phyloP scores from a whole-genome alignment of 352 stramenopile genomes.

The Paralagenidium karlingii region DNA sequence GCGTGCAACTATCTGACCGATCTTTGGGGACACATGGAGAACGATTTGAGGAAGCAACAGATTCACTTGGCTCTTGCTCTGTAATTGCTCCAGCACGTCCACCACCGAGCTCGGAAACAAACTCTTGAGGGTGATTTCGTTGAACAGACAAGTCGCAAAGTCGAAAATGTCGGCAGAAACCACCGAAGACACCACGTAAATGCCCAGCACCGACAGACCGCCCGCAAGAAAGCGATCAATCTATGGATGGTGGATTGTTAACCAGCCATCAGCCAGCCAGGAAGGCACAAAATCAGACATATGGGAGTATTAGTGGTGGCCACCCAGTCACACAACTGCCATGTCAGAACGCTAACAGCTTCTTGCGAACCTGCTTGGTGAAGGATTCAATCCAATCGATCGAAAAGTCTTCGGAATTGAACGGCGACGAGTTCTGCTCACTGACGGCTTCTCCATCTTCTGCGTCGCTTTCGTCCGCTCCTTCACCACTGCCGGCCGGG shows the following conservation, averaged over 20 bases:
- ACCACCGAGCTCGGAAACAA: constrained; percentile 41
- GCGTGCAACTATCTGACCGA: constrained; percentile 5
- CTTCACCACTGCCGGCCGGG: constrained; percentile 30
- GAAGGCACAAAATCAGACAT: too few relatives aligned
- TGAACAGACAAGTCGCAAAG: constrained; percentile 19
- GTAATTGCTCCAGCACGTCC: constrained; percentile 12
- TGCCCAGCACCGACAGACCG: constrained; percentile 28
- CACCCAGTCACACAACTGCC: too few relatives aligned
- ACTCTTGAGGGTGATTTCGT: too few relatives aligned
- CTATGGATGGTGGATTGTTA: not conserved
- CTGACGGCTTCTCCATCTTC: not conserved
- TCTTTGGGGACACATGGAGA: constrained; percentile 19
- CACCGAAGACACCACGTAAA: constrained; percentile 31
- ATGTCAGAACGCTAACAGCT: too few relatives aligned
- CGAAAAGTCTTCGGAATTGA: constrained; percentile 33
- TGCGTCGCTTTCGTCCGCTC: not conserved
- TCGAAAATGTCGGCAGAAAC: constrained; percentile 16
- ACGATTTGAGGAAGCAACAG: constrained; percentile 3
- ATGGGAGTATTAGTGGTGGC: too few relatives aligned
- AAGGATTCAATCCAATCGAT: constrained; percentile 52
- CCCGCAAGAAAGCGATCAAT: constrained; percentile 52
- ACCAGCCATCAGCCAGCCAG: not conserved
- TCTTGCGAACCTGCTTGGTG: constrained; percentile 36
- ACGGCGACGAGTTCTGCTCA: constrained; percentile 13
- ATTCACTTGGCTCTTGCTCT: constrained; percentile 2